Base-by-base conservation (phyloP, 352 stramenopile species). In the Lagenidium giganteum region DNA sequence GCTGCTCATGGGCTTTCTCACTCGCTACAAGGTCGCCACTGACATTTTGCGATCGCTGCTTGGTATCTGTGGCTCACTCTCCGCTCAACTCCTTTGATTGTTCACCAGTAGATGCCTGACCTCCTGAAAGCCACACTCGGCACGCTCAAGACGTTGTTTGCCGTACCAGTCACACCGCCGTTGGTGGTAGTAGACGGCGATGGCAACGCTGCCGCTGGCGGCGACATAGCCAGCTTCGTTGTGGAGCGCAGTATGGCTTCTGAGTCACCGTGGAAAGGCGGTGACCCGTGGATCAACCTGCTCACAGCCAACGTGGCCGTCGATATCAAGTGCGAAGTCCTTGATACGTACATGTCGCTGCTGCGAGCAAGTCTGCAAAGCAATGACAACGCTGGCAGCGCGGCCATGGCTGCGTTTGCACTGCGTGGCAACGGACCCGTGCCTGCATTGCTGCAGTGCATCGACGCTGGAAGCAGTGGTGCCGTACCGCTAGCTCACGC, bases 21-120 rank as follows among this genome's bases (percentile, higher is more conserved):
- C 57, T 12, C 55, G 63, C 45, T 50, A 58, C 14, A 89, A 89
- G 66, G 76, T 87, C 38, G n/a, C n/a, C n/a, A n/a, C n/a, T n/a
- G n/a, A n/a, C n/a, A n/a, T n/a, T n/a, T n/a, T n/a, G n/a, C n/a
- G n/a, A n/a, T n/a, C n/a, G n/a, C n/a, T 11, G 47, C 27, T 6
- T 39, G 14, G 8, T 21, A 0, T 35, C 2, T 41, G 3, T 9
- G 40, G 8, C 17, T 26, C 31, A 8, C 5, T 27, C 17, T 26
- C 16, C n/a, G n/a, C n/a, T n/a, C n/a, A n/a, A n/a, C 12, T 42
- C 18, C 13, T 28, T 23, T 11, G 13, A 45, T 17, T 39, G 24
- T n/a, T 38, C 2, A 47, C 45, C 17, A 38, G 29, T 30, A 64
- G 55, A 56, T 20, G 40, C 39, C 51, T 5, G 51, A 65, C 1